Evolutionary conservation across 2,329 filamentous ascomycete species (phyloP), one percentile per base, ranked within the genome.

Genomic region (Fusarium sp.): DNA sequence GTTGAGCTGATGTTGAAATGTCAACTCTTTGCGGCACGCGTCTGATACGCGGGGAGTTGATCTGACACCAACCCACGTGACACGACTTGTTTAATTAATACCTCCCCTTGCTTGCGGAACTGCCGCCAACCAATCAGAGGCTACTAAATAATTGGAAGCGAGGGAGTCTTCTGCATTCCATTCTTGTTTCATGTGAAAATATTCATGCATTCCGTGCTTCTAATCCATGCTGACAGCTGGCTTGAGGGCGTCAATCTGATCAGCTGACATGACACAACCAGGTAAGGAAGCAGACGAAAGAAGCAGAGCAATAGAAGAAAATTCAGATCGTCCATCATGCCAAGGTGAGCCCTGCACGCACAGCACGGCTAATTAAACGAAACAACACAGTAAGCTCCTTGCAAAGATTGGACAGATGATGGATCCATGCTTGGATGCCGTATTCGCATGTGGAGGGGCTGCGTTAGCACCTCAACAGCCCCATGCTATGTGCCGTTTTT

Each of bases 31-130:
- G 6, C 27, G 44, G 67, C 56, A 69, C 66, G 73, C 67, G 58
- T 67, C 31, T 68, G 57, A 66, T 65, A 72, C 71, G 69, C 71
- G 75, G 56, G 53, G 60, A 46, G 61, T 49, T 62, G 29, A 40
- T 53, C 55, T 46, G 67, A 77, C 75, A 76, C 75, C 75, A 78
- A 69, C 57, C 46, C 75, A 77, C 75, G 75, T 77, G 75, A 77
- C 27, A 10, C 38, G 1, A 36, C 46, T 73, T 27, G 42, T 27
- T 27, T 33, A 11, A 35, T 31, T 62, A 9, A 20, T 12, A 27
- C 63, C n/a, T n/a, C n/a, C n/a, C 59, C 60, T 56, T 46, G 22
- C 33, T 8, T 31, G 53, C 55, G 40, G 33, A 36, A 22, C n/a
- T 44, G 44, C 8, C 16, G 16, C 9, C 38, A 58, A 22, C 59